Percentiles rank a stretch among this genome's conserved stretches.
Conservation (phyloP, 208 protist species). For the Crithidia bombi region DNA sequence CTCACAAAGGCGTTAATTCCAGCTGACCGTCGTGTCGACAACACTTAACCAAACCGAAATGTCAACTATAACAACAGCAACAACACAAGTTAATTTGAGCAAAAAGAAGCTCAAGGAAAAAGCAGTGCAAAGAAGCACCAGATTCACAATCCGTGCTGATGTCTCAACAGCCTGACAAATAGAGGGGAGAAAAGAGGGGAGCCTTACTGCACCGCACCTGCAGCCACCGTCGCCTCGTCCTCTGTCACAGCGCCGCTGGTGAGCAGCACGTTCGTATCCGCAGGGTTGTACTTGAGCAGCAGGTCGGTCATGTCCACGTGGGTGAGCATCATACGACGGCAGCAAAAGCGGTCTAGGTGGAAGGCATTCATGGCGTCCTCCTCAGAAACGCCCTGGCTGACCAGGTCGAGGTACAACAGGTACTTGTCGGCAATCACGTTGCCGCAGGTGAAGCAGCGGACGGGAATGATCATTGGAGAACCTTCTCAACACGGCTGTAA, state of each 20-base stretch:
- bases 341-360: conserved; percentile 98
- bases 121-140: neutral
- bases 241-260: conserved; percentile 3
- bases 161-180: neutral
- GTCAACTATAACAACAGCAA: conserved; percentile 6
- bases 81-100: neutral
- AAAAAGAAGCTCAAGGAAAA: neutral
- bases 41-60: too few relatives aligned
- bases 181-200: too few relatives aligned
- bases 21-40: too few relatives aligned
- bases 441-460: conserved; percentile 99
- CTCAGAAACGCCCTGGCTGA: conserved; percentile 94
- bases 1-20: too few relatives aligned
- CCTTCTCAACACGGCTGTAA: too few relatives aligned
- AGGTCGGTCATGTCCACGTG: conserved; percentile 99
- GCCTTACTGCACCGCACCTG: neutral
- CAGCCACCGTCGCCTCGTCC: neutral
- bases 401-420: conserved; percentile 94
- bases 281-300: conserved; percentile 94
- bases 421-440: conserved; percentile 99
- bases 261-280: conserved; percentile 70
- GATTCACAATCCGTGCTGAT: too few relatives aligned
- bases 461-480: conserved; percentile 99
- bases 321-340: conserved; percentile 99
- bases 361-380: conserved; percentile 97